These are phyloP conservation scores for Phytophthora parvispora DNA, from an alignment of 352 stramenopile species.

Conservation along the genomic window DNA sequence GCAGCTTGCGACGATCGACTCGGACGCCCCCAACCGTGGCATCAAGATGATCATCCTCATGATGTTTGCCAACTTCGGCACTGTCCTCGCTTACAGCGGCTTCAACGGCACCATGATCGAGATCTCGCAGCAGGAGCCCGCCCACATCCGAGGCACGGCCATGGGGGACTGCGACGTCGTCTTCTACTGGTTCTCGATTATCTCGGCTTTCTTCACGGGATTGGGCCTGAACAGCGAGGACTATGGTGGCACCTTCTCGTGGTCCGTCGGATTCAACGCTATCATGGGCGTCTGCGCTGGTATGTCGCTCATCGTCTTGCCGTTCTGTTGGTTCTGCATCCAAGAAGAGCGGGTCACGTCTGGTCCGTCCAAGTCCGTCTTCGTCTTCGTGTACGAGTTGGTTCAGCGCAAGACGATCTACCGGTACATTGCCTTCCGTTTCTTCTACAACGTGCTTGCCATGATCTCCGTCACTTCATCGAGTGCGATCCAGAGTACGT, in stretches of 20 bases:
- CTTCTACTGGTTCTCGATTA: constrained; percentile 45
- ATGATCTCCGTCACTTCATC: constrained; percentile 61
- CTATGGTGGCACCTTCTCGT: constrained; percentile 66
- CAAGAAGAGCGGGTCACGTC: constrained; percentile 41
- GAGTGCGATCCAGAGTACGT: constrained; percentile 63
- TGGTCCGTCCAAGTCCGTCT: constrained; percentile 46
- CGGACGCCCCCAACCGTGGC: constrained; percentile 50
- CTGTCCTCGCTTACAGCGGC: constrained; percentile 79
- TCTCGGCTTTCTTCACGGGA: constrained; percentile 58
- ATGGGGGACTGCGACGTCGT: constrained; percentile 48
- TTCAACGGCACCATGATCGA: constrained; percentile 75
- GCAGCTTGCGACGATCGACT: constrained; percentile 53
- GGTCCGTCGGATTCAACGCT: constrained; percentile 65
- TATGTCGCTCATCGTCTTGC: constrained; percentile 49
- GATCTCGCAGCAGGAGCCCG: constrained; percentile 63
- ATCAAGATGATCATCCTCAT: constrained; percentile 73
- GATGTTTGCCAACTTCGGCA: constrained; percentile 80
- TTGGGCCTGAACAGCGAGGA: constrained; percentile 59
- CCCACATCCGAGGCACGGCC: constrained; percentile 44
- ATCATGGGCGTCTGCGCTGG: constrained; percentile 56
- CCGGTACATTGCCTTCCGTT: constrained; percentile 64
- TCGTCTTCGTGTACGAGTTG: constrained; percentile 52
- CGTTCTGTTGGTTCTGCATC: constrained; percentile 61
- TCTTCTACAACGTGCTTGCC: constrained; percentile 61
- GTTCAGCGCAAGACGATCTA: constrained; percentile 55